phyloP scores from a whole-genome alignment of 2,329 filamentous ascomycete species.

The Aspergillus ochraceoroseus region DNA sequence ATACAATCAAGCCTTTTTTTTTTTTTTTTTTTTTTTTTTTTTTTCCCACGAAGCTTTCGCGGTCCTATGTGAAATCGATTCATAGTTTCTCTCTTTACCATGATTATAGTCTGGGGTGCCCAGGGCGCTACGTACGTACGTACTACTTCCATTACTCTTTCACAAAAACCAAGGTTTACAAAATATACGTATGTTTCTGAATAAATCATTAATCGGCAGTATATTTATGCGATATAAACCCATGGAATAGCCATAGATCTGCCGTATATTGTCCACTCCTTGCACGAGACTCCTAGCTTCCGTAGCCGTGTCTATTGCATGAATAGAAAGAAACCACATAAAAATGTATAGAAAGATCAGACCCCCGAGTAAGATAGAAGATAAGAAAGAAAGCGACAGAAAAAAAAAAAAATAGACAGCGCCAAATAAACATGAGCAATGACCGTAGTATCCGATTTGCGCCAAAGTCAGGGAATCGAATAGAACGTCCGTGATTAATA shows the following conservation, averaged over 20 bases:
- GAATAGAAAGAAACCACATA: slow-evolving; percentile 5
- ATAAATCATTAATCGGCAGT: slow-evolving; percentile 6
- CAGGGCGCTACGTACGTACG: no score
- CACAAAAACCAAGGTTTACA: no score
- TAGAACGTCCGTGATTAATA: not conserved
- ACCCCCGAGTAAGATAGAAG: not conserved
- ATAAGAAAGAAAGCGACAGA: slow-evolving; percentile 4
- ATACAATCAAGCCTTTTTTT: no score
- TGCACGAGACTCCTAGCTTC: slow-evolving; percentile 9
- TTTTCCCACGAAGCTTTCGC: no score
- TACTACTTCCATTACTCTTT: no score
- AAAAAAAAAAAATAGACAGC: not conserved
- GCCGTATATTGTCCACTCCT: slow-evolving; percentile 13
- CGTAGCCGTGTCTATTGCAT: slow-evolving; percentile 15
- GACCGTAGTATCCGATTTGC: not conserved
- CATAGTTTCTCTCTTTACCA: no score
- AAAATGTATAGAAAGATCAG: slow-evolving; percentile 2
- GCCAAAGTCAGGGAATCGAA: no score
- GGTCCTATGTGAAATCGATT: no score
- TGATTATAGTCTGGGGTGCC: no score
- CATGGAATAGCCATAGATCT: slow-evolving; percentile 4
- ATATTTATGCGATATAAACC: slow-evolving; percentile 8
- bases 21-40: no score
- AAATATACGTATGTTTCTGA: no score
- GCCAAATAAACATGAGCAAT: not conserved